Base-by-base conservation (phyloP, 2,329 filamentous ascomycete genomes). In the Rugonectria rugulosa region DNA sequence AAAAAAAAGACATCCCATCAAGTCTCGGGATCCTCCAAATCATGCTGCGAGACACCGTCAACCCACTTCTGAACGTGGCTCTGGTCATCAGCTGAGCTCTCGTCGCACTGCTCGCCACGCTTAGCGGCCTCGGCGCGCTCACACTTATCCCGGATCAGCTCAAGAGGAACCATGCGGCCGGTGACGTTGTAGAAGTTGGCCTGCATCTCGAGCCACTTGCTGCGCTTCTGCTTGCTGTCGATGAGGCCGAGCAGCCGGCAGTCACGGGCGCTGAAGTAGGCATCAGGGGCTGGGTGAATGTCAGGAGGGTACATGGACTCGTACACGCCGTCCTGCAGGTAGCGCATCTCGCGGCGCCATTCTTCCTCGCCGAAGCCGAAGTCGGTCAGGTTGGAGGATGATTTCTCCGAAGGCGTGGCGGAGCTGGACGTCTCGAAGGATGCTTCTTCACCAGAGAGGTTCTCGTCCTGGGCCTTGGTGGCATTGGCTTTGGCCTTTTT, bases 131-230 rank as follows among this genome's bases (percentile, higher is more conserved):
- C 72, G 0, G 64, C 70, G 10, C 51, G 49, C 53, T 73, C 72
- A n/a, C 71, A 69, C 53, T 70, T 73, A 19, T 61, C 64, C 34
- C 70, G 70, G 40, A 80, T 70, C n/a, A 72, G 61, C 27, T 73
- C 69, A 7, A 75, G 60, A 1, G 75, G 72, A 0, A 79, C 65
- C 69, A 77, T 71, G 6, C 73, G 68, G 4, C 77, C 77, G 0
- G 77, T 79, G 38, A 66, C 73, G 53, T 79, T 78, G 64, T 69
- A 75, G 49, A 79, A 78, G 43, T 72, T 73, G 24, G 76, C 74
- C 57, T 80, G 77, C 66, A 79, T 73, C 56, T 78, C 72, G 1
- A 78, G 66, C 73, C 75, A 79, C 20, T 68, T 69, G 23, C 66
- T 66, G 17, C 57, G 64, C 41, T 70, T 68, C 31, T 71, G 67